Evolutionary conservation across 805 yeast genomes (phyloP).

Genomic region (Ogataea glucozyma): DNA sequence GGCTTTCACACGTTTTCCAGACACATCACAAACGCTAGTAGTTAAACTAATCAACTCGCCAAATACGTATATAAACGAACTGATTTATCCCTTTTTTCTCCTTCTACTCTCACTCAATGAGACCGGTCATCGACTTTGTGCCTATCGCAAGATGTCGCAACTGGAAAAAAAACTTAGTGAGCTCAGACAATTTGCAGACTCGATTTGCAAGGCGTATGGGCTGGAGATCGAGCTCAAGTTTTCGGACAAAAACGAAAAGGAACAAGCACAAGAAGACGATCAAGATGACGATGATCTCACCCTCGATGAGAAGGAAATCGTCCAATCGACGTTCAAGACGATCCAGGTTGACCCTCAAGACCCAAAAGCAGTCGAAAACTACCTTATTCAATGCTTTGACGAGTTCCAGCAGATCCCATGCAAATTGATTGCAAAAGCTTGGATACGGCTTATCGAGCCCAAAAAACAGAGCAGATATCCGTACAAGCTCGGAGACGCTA

Average conservation of each 20-base stretch:
- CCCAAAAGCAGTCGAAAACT: slow-evolving; percentile 24
- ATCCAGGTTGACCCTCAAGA: slow-evolving; percentile 22
- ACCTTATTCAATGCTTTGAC: slow-evolving; percentile 35
- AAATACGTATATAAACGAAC: slow-evolving; percentile 9
- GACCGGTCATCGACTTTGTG: slow-evolving; percentile 4
- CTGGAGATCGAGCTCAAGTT: slow-evolving; percentile 13
- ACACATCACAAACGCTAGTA: slow-evolving; percentile 6
- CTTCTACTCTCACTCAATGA: background rate
- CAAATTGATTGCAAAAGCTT: slow-evolving; percentile 60
- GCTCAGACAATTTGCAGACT: slow-evolving; percentile 15
- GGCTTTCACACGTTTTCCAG: background rate
- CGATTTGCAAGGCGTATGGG: slow-evolving; percentile 18
- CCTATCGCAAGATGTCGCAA: slow-evolving; percentile 14
- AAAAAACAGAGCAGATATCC: slow-evolving; percentile 63
- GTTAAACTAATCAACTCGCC: background rate
- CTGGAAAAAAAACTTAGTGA: slow-evolving; percentile 13
- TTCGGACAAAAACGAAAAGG: slow-evolving; percentile 12
- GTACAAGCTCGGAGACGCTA: slow-evolving; percentile 50
- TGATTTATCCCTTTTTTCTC: slow-evolving; percentile 13
- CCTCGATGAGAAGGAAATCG: slow-evolving; percentile 11
- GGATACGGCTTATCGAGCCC: slow-evolving; percentile 70
- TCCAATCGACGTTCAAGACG: slow-evolving; percentile 18
- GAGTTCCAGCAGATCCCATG: slow-evolving; percentile 55
- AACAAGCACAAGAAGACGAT: background rate
- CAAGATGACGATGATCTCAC: slow-evolving; percentile 6